These are phyloP conservation scores for Nakaseomyces sp. DNA, from an alignment of 1,139 yeast genomes.

Conservation along the genomic window DNA sequence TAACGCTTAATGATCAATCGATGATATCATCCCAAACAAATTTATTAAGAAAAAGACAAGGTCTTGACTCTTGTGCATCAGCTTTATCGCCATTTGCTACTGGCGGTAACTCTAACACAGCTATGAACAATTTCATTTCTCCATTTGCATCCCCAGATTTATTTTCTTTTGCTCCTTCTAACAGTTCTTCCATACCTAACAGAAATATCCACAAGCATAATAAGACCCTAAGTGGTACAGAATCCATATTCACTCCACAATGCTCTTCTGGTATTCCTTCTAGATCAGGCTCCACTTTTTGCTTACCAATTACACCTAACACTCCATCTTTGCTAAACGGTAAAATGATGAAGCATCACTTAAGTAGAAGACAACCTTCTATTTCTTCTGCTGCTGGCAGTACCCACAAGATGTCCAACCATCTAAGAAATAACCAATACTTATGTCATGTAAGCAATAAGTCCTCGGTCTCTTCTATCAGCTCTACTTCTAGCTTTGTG, in stretches of 20 bases:
- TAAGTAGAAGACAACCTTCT: background rate
- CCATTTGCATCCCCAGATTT: slow-evolving; percentile 6
- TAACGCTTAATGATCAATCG: slow-evolving; percentile 6
- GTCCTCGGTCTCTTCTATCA: slow-evolving; percentile 4
- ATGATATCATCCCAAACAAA: slow-evolving; percentile 3
- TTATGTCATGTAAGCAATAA: slow-evolving; percentile 5
- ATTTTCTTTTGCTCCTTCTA: slow-evolving; percentile 5
- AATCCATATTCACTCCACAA: slow-evolving; percentile 4
- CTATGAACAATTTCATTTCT: slow-evolving; percentile 6
- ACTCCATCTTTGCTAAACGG: slow-evolving; percentile 5
- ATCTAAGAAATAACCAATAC: slow-evolving; percentile 4
- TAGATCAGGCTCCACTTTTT: slow-evolving; percentile 4
- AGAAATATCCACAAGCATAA: slow-evolving; percentile 1
- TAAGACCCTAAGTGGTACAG: slow-evolving; percentile 1
- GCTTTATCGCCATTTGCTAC: background rate
- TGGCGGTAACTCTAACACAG: slow-evolving; percentile 4
- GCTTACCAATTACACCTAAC: slow-evolving; percentile 5
- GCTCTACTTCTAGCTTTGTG: slow-evolving; percentile 3
- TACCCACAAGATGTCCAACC: background rate
- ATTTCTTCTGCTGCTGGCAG: slow-evolving; percentile 3
- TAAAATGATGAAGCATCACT: background rate
- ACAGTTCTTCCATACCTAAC: background rate
- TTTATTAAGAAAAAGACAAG: slow-evolving; percentile 6
- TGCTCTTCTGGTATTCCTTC: background rate
- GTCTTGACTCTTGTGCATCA: slow-evolving; percentile 4